Evolutionary conservation across 805 yeast species (phyloP).

Genomic region (Teunomyces kruisii): DNA sequence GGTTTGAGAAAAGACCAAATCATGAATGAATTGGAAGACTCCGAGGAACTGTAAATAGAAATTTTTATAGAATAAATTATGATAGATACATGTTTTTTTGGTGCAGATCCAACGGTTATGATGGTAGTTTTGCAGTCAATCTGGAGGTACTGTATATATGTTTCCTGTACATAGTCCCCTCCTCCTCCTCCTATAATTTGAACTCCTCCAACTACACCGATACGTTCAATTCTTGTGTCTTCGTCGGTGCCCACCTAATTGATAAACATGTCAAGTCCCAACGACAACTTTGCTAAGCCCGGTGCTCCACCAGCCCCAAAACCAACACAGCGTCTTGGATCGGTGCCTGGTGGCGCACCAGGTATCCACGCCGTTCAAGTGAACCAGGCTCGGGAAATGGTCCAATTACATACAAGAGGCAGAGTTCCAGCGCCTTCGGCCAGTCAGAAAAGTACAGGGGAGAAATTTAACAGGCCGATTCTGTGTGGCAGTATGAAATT

Average conservation of each 20-base stretch:
- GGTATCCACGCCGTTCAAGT: slow-evolving; percentile 59
- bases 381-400: slow-evolving; percentile 65
- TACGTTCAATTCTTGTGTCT: neutral
- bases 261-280: neutral
- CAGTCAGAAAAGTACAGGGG: neutral
- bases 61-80: neutral
- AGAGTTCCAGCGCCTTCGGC: slow-evolving; percentile 21
- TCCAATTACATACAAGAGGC: slow-evolving; percentile 46
- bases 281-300: neutral
- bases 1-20: slow-evolving; percentile 52
- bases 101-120: too few relatives aligned
- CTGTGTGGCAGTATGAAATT: slow-evolving; percentile 3
- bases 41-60: neutral
- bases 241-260: neutral
- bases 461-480: neutral
- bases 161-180: neutral
- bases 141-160: neutral
- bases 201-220: neutral
- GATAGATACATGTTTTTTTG: neutral
- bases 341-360: slow-evolving; percentile 3
- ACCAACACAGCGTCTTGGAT: neutral
- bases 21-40: neutral
- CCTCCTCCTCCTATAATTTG: neutral
- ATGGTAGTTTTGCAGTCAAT: neutral
- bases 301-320: neutral